A percentile compares a stretch with the other conserved stretches of the same genome.
Conservation (phyloP, 2,329 filamentous ascomycete genomes). For the Curvularia eragrostidis region DNA sequence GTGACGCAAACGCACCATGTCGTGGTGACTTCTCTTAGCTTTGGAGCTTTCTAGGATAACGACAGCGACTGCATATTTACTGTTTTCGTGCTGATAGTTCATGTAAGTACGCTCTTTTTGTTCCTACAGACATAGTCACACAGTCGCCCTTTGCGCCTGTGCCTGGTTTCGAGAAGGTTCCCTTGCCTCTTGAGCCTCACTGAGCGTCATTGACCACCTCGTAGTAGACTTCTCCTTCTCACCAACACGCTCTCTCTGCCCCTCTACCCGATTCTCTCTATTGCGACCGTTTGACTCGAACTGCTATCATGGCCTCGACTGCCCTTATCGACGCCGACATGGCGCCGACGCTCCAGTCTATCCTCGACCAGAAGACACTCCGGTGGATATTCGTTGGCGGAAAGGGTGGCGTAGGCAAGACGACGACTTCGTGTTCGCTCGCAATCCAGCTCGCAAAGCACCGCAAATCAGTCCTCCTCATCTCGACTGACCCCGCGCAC, state of each 20-base stretch:
- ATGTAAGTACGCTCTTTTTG: background rate
- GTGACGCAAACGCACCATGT: conserved; percentile 22
- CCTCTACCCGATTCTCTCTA: background rate
- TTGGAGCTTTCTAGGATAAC: background rate
- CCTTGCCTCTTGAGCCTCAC: background rate
- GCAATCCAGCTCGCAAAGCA: conserved; percentile 96
- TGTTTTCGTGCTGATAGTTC: background rate
- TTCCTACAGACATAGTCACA: background rate
- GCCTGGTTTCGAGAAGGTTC: conserved; percentile 28
- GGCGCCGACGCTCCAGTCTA: conserved; percentile 91
- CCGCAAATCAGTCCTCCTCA: conserved; percentile 93
- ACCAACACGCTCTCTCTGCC: background rate
- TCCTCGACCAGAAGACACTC: conserved; percentile 92
- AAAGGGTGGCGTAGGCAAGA: conserved; percentile 98
- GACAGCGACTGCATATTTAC: background rate
- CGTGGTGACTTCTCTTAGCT: conserved; percentile 9
- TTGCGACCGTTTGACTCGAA: background rate
- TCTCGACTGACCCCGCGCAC: conserved; percentile 97
- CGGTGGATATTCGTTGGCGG: conserved; percentile 99
- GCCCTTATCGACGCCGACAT: conserved; percentile 67
- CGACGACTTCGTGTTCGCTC: conserved; percentile 97
- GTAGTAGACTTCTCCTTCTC: background rate
- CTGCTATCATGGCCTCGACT: conserved; percentile 46
- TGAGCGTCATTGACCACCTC: background rate
- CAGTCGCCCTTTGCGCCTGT: conserved; percentile 8